Evolutionary conservation across 176 grass and related monocot species (phyloP).

Genomic region (Areca catechu): DNA sequence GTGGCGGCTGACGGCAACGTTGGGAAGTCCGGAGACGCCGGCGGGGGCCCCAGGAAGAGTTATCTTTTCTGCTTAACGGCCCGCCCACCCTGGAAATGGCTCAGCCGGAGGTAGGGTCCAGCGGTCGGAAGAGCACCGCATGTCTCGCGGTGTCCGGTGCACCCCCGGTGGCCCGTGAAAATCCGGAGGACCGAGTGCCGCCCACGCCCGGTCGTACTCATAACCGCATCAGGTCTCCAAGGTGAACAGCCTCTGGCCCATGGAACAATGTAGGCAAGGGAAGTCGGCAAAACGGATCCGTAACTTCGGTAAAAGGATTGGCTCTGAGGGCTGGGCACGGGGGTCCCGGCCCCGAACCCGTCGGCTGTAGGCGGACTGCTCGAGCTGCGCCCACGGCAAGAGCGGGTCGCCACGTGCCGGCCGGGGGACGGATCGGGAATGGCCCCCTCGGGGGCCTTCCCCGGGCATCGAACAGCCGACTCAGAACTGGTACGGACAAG

Average conservation of each 20-base stretch:
- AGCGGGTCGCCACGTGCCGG: too few species aligned
- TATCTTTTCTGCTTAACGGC: conserved; percentile 47
- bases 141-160: too few species aligned
- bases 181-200: conserved; percentile 32
- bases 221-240: conserved; percentile 50
- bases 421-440: too few species aligned
- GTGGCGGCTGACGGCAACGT: conserved; percentile 31
- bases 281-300: conserved; percentile 43
- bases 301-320: too few species aligned
- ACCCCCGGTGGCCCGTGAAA: too few species aligned
- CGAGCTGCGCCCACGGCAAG: too few species aligned
- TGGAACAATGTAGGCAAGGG: conserved; percentile 45
- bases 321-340: too few species aligned
- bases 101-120: conserved; percentile 50
- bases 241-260: conserved; percentile 42
- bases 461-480: conserved; percentile 30
- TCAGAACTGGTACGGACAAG: conserved; percentile 42
- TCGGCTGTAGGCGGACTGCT: too few species aligned
- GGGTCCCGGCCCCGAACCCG: too few species aligned
- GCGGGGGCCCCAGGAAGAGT: conserved; percentile 39
- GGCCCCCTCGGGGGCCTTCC: conserved; percentile 5
- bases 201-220: conserved; percentile 30
- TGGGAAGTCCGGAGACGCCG: conserved; percentile 38
- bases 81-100: conserved; percentile 35
- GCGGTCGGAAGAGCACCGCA: too few species aligned